These are phyloP conservation scores for Haplographium delicatum DNA, from an alignment of 495 filamentous ascomycete species.

Conservation along the genomic window DNA sequence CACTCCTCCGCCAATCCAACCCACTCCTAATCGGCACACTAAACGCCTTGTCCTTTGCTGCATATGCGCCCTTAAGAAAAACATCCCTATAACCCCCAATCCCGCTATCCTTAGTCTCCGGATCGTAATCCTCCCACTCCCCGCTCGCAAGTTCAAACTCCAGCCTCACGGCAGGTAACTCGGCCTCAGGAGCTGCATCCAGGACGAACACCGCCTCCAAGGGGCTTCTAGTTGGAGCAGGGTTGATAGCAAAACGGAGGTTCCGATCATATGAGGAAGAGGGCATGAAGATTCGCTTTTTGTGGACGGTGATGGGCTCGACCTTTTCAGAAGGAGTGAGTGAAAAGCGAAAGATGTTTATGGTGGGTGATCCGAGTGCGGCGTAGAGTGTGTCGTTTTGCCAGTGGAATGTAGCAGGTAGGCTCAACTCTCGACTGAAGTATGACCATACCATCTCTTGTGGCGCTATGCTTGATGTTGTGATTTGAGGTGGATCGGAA, in stretches of 20 bases:
- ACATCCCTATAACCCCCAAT: background rate
- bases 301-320: background rate
- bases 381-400: conserved; percentile 3
- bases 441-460: conserved; percentile 5
- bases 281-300: background rate
- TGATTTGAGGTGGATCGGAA: background rate
- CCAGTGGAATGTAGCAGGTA: conserved; percentile 5
- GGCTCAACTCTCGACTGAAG: background rate
- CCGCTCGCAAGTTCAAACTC: background rate
- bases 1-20: conserved; percentile 11
- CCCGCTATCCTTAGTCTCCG: background rate
- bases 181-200: background rate
- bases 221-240: background rate
- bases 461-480: background rate
- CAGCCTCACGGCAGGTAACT: conserved; percentile 5
- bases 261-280: background rate
- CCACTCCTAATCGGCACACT: conserved; percentile 13
- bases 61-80: conserved; percentile 11
- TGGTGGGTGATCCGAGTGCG: background rate
- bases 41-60: conserved; percentile 10
- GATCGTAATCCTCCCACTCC: background rate
- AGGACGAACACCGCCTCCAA: background rate
- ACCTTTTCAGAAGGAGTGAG: background rate
- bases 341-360: conserved; percentile 8
- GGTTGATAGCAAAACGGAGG: background rate